A percentile compares a stretch with the other conserved stretches of the same genome.
phyloP scores from a whole-genome alignment of 2,329 filamentous ascomycete species.

The Emergomyces orientalis region DNA sequence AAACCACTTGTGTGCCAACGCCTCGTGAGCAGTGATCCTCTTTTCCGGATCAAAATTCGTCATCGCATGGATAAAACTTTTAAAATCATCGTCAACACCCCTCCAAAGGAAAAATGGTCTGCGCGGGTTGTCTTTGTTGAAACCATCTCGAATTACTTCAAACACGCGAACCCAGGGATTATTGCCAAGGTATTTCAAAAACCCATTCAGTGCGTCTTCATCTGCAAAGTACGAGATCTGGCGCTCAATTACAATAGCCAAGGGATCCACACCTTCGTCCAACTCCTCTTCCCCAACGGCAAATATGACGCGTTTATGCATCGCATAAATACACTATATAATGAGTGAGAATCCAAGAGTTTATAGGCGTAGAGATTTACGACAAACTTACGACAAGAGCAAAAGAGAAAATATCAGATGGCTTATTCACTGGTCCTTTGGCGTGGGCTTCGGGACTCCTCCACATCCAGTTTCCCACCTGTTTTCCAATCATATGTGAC shows the following conservation, averaged over 20 bases:
- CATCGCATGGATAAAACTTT: constrained; percentile 24
- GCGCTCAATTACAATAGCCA: constrained; percentile 36
- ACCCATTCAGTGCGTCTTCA: constrained; percentile 31
- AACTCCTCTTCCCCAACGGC: constrained; percentile 29
- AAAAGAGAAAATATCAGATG: constrained; percentile 32
- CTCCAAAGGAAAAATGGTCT: constrained; percentile 37
- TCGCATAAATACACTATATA: constrained; percentile 38
- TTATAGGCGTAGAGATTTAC: background rate
- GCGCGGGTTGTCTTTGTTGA: constrained; percentile 35
- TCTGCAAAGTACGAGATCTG: constrained; percentile 43
- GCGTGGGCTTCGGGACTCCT: constrained; percentile 29
- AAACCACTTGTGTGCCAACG: constrained; percentile 27
- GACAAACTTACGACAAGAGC: constrained; percentile 23
- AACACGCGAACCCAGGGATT: constrained; percentile 35
- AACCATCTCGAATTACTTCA: constrained; percentile 31
- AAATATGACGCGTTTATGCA: constrained; percentile 36
- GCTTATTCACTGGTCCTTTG: constrained; percentile 19
- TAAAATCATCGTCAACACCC: constrained; percentile 26
- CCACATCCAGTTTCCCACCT: constrained; percentile 27
- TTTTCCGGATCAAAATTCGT: constrained; percentile 27
- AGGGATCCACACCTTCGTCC: constrained; percentile 27
- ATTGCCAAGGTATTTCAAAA: constrained; percentile 36
- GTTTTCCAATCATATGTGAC: constrained; percentile 15
- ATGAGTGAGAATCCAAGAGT: constrained; percentile 8
- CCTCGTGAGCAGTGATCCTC: constrained; percentile 26